Base-by-base conservation (phyloP, 768 basidiomycete genomes). In the Russula griseocarnosa region DNA sequence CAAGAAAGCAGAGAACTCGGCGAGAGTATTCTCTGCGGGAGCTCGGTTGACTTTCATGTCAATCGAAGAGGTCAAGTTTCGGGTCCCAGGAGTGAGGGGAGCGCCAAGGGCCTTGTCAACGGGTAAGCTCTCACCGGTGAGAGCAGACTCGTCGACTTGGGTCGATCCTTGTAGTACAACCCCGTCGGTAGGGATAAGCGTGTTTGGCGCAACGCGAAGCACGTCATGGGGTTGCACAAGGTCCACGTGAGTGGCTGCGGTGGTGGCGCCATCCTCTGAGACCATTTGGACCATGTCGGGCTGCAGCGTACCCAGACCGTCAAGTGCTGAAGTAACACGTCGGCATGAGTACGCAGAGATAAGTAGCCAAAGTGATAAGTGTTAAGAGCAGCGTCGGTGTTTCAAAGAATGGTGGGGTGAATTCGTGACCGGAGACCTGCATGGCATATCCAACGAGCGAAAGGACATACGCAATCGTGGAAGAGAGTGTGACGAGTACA, bases 381-480 rank as follows among this genome's bases (percentile, higher is more conserved):
- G 77, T 77, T 63, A 79, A 70, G 34, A 80, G 74, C n/a, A 80
- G 73, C 3, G 78, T 71, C 47, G 73, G 75, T 9, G 79, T 80
- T 70, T 80, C 79, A 67, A 80, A 80, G 71, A 78, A 80, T 40
- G 73, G 70, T 0, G 73, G 70, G 9, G 69, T 67, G 8, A 72
- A 65, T 51, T 74, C 72, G 10, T 73, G 72, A n/a, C 69, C 70
- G 1, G 73, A 74, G 9, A 67, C 62, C 57, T 72, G 74, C 59
- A 71, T 58, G 63, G 70, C 76, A 67, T 74, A 79, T 5, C 76
- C 73, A 44, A 78, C 73, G 26, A 78, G 60, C 14, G 79, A 79
- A 66, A 76, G 79, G 57, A 75, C 62, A 61, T 77, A 80, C 13
- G 79, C 76, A 24, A 73, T 73, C 30, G 73, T 72, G 34, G 76